Evolutionary conservation across 495 filamentous ascomycete species (phyloP).

Genomic region (Neurospora sublineolata): DNA sequence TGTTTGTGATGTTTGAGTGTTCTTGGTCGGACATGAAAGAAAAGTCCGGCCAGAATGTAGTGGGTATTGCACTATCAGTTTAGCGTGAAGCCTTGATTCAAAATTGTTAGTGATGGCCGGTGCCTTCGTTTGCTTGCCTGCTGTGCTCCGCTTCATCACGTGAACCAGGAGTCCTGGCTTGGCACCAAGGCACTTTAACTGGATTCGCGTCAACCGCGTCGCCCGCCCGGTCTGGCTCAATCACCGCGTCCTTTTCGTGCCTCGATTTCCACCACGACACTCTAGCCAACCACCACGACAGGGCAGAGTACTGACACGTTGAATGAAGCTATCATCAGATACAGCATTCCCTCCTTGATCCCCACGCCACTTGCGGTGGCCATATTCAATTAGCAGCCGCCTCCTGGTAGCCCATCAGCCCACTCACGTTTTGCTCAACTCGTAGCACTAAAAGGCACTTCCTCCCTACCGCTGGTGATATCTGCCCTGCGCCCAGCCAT

Average conservation of each 20-base stretch:
- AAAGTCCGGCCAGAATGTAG: background rate
- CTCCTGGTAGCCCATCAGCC: background rate
- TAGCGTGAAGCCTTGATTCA: background rate
- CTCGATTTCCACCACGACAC: conserved; percentile 7
- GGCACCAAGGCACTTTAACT: conserved; percentile 11
- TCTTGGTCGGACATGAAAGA: background rate
- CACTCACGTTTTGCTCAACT: background rate
- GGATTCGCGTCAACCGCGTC: conserved; percentile 22
- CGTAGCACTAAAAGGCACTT: background rate
- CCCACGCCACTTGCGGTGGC: background rate
- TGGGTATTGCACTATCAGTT: background rate
- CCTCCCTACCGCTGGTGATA: background rate
- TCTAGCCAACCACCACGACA: background rate
- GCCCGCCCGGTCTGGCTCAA: background rate
- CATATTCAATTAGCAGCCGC: background rate
- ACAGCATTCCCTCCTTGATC: background rate
- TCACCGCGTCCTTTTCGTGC: conserved; percentile 23
- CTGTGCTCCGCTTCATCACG: background rate
- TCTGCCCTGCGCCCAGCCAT: background rate
- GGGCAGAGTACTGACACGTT: background rate
- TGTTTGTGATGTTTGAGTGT: background rate
- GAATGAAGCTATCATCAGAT: background rate
- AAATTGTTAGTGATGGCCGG: background rate
- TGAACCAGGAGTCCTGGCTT: background rate
- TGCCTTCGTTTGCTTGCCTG: background rate